Percentiles rank a stretch among this genome's conserved stretches.
Conservation (phyloP, 805 yeast genomes). For the Debaryomyces tyrocola region DNA sequence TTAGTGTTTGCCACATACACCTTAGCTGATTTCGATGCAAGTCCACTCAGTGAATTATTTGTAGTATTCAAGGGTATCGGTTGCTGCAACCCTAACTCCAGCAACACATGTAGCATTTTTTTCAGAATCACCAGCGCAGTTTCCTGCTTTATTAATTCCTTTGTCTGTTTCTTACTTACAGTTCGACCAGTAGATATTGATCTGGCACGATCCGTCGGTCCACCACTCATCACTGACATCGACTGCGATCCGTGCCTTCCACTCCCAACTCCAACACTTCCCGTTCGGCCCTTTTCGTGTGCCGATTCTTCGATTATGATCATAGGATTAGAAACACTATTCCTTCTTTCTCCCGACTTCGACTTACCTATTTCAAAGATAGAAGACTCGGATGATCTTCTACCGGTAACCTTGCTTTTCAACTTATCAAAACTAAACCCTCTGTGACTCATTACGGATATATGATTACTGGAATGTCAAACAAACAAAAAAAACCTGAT, state of each 20-base stretch:
- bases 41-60: constrained; percentile 20
- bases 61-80: constrained; percentile 37
- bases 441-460: constrained; percentile 9
- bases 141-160: constrained; percentile 39
- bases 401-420: constrained; percentile 24
- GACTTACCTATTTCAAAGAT: constrained; percentile 16
- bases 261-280: not conserved
- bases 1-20: constrained; percentile 38
- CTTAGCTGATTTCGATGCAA: constrained; percentile 26
- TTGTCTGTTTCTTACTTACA: constrained; percentile 28
- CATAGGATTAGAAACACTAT: constrained; percentile 21
- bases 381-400: constrained; percentile 26
- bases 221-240: constrained; percentile 6
- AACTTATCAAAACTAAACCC: constrained; percentile 24
- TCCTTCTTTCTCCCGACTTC: constrained; percentile 15
- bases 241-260: constrained; percentile 14
- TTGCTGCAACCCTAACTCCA: constrained; percentile 39
- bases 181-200: constrained; percentile 16
- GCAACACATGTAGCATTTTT: constrained; percentile 28
- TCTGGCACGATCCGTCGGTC: not conserved
- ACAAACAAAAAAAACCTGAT: too few species aligned
- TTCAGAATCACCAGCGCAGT: constrained; percentile 36
- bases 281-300: not conserved
- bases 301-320: constrained; percentile 17
- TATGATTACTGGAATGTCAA: not conserved